Evolutionary conservation across 2,329 filamentous ascomycete species (phyloP).

Genomic region (Diplodia mutila): DNA sequence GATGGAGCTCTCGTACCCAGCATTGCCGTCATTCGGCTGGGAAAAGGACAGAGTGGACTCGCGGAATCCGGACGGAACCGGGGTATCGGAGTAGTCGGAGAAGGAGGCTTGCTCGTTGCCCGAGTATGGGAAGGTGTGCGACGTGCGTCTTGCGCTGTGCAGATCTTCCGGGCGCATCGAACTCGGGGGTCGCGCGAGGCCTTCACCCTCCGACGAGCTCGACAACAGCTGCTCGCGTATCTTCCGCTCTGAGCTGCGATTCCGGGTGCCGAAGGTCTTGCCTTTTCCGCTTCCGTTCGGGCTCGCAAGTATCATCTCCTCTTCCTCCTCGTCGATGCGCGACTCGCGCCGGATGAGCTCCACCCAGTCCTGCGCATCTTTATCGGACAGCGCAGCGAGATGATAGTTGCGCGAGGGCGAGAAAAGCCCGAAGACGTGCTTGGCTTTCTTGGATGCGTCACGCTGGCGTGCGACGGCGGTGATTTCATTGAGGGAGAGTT

Average conservation of each 20-base stretch:
- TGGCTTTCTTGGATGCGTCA: constrained; percentile 83
- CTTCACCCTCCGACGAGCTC: constrained; percentile 53
- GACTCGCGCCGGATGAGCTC: constrained; percentile 77
- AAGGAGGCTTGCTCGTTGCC: constrained; percentile 73
- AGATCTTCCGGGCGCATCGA: constrained; percentile 37
- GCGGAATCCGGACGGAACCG: constrained; percentile 47
- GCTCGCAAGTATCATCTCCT: constrained; percentile 76
- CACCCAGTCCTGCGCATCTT: constrained; percentile 86
- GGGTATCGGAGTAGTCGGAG: constrained; percentile 81
- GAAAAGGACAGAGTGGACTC: constrained; percentile 54
- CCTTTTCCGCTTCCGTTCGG: constrained; percentile 57
- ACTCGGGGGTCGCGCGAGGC: constrained; percentile 32
- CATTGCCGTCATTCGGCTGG: constrained; percentile 24
- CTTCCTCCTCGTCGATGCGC: constrained; percentile 84
- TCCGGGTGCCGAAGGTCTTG: background rate
- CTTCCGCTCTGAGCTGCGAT: constrained; percentile 14
- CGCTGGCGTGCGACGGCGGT: constrained; percentile 88
- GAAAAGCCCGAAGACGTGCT: constrained; percentile 90
- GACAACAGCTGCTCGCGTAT: constrained; percentile 39
- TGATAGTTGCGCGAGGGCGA: constrained; percentile 90
- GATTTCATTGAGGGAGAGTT: constrained; percentile 84
- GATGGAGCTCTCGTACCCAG: constrained; percentile 32
- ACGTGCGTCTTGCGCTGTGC: constrained; percentile 56
- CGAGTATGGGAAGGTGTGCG: constrained; percentile 66
- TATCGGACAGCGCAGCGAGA: constrained; percentile 73